These are phyloP conservation scores for Pholiota conissans DNA, from an alignment of 768 basidiomycete species.

Conservation along the genomic window DNA sequence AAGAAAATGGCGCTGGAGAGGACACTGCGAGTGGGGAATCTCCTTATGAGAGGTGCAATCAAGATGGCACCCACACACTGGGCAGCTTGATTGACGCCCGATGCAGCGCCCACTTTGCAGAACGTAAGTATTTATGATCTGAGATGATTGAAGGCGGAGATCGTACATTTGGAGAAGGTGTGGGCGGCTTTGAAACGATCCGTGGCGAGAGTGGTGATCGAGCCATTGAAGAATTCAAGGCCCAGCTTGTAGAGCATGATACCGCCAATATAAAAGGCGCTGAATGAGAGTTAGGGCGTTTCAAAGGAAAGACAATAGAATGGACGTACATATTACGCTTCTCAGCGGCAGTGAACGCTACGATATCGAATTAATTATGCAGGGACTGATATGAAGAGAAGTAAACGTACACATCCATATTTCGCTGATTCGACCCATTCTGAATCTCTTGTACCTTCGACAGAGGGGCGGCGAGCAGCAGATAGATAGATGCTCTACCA, in stretches of 20 bases:
- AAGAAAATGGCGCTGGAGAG: conserved; percentile 24
- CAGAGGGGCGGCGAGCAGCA: background rate
- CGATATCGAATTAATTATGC: background rate
- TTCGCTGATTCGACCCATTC: conserved; percentile 17
- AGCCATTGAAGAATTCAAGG: conserved; percentile 35
- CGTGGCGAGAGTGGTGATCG: conserved; percentile 31
- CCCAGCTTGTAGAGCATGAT: conserved; percentile 34
- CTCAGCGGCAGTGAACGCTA: conserved; percentile 26
- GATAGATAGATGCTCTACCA: background rate
- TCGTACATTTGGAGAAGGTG: conserved; percentile 30
- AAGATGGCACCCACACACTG: conserved; percentile 35
- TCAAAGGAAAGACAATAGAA: too few species aligned
- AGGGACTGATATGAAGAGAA: too few species aligned
- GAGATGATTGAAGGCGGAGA: background rate
- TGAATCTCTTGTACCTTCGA: background rate
- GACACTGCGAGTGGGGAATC: conserved; percentile 31
- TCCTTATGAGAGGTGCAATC: conserved; percentile 31
- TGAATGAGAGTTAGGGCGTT: conserved; percentile 3
- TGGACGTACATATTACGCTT: conserved; percentile 29
- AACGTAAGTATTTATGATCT: background rate
- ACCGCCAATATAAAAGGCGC: conserved; percentile 28
- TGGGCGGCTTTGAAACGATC: conserved; percentile 27
- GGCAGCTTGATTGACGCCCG: conserved; percentile 32
- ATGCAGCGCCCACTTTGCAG: conserved; percentile 27
- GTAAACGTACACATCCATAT: conserved; percentile 23